Evolutionary conservation across 2,329 filamentous ascomycete species (phyloP).

Genomic region (Colletotrichum tabaci): DNA sequence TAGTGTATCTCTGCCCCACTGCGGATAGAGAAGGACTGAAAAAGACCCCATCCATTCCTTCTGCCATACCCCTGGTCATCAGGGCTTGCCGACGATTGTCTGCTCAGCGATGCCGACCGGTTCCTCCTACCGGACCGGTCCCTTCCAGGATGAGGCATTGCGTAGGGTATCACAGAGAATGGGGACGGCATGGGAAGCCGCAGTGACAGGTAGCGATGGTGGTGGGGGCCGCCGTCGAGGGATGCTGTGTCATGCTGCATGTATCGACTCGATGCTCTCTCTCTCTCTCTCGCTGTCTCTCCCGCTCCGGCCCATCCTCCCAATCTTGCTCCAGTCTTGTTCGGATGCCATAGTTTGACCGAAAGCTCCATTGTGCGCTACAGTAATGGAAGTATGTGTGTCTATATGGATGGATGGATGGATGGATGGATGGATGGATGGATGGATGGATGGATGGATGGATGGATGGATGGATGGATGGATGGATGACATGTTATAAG

Average conservation of each 20-base stretch:
- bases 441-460: not conserved
- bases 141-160: slow-evolving; percentile 4
- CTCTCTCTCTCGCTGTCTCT: not conserved
- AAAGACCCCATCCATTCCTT: not conserved
- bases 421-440: not conserved
- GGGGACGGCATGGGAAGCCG: slow-evolving; percentile 19
- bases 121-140: not conserved
- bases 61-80: not conserved
- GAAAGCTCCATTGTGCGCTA: not conserved
- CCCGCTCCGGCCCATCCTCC: not conserved
- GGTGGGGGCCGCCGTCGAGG: slow-evolving; percentile 14
- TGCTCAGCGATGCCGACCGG: slow-evolving; percentile 3
- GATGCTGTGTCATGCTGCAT: slow-evolving; percentile 36
- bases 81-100: slow-evolving; percentile 2
- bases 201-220: slow-evolving; percentile 22
- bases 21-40: not conserved
- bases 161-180: slow-evolving; percentile 10
- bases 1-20: not conserved
- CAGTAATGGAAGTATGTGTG: not conserved
- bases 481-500: slow-evolving; percentile 5
- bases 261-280: slow-evolving; percentile 3
- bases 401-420: not conserved
- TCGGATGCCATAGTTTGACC: no score
- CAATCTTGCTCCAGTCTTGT: not conserved
- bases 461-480: not conserved